Percentiles rank a stretch among this genome's conserved stretches.
Evolutionary conservation across 2,329 filamentous ascomycete genomes (phyloP).

Genomic region (Colletotrichum tanaceti): DNA sequence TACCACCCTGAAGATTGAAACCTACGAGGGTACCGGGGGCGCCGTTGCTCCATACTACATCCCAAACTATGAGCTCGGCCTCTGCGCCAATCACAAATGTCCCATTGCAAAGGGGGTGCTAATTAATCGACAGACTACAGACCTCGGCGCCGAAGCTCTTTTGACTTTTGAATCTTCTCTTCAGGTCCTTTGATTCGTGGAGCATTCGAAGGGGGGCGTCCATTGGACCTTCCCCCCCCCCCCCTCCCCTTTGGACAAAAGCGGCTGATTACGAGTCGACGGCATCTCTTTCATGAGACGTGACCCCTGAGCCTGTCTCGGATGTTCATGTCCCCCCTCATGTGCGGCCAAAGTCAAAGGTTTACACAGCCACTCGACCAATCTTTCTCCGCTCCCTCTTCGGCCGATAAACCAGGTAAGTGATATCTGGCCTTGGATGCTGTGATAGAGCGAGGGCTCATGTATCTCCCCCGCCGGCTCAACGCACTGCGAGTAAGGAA

Average conservation of each 20-base stretch:
- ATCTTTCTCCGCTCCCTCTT: not conserved
- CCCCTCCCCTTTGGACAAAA: not conserved
- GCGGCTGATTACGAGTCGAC: not conserved
- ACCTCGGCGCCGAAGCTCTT: not conserved
- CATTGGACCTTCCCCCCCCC: no score
- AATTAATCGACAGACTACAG: not conserved
- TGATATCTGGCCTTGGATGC: no score
- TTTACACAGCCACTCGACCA: not conserved
- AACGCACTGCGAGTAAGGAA: not conserved
- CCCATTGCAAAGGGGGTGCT: not conserved
- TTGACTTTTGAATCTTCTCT: not conserved
- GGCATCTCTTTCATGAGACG: no score
- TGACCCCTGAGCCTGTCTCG: not conserved
- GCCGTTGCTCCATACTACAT: not conserved
- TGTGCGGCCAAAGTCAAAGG: not conserved
- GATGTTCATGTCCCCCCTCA: no score
- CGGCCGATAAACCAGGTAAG: no score
- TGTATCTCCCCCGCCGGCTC: no score
- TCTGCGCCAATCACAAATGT: not conserved
- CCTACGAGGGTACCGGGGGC: no score
- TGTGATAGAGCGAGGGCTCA: no score
- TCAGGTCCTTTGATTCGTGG: not conserved
- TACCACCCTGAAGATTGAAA: not conserved
- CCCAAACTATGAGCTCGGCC: not conserved
- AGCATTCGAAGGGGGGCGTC: no score